Conservation (phyloP, 2,329 filamentous ascomycete genomes). For the Aspergillus brunneoviolaceus region DNA sequence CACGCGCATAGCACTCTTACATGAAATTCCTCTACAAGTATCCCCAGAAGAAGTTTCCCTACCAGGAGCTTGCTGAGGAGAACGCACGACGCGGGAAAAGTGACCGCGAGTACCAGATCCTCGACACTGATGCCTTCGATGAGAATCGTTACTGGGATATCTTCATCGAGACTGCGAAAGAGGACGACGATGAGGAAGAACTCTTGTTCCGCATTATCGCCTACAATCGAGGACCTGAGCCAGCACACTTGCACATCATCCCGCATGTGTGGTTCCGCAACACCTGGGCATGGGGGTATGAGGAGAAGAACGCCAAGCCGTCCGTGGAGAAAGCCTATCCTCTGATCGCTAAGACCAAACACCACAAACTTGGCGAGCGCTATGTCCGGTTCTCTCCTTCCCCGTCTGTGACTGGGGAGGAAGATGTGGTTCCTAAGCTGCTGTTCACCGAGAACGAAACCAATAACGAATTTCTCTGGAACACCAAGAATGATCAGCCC, state of each 20-base stretch:
- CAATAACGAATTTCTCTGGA: constrained; percentile 76
- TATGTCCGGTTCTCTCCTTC: constrained; percentile 86
- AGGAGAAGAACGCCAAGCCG: constrained; percentile 73
- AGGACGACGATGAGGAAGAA: constrained; percentile 86
- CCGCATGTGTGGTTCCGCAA: constrained; percentile 97
- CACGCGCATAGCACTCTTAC: constrained; percentile 73
- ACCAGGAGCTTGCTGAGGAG: constrained; percentile 80
- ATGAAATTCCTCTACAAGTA: constrained; percentile 99
- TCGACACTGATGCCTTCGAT: constrained; percentile 84
- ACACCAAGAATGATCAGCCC: constrained; percentile 71
- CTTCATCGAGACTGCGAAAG: constrained; percentile 93
- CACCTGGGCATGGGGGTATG: constrained; percentile 92
- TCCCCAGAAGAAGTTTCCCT: constrained; percentile 86
- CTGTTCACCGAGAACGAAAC: constrained; percentile 96
- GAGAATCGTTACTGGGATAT: constrained; percentile 96
- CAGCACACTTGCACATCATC: constrained; percentile 87
- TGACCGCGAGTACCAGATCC: constrained; percentile 86
- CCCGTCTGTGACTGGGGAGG: constrained; percentile 74
- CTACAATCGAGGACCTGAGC: constrained; percentile 90
- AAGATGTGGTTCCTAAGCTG: constrained; percentile 80
- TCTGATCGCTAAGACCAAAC: constrained; percentile 71
- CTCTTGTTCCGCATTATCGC: constrained; percentile 91
- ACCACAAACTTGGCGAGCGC: constrained; percentile 76
- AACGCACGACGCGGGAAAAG: constrained; percentile 74
- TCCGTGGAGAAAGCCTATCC: constrained; percentile 67